phyloP scores from a whole-genome alignment of 129 eudicot species.

The Flaveria robusta region DNA sequence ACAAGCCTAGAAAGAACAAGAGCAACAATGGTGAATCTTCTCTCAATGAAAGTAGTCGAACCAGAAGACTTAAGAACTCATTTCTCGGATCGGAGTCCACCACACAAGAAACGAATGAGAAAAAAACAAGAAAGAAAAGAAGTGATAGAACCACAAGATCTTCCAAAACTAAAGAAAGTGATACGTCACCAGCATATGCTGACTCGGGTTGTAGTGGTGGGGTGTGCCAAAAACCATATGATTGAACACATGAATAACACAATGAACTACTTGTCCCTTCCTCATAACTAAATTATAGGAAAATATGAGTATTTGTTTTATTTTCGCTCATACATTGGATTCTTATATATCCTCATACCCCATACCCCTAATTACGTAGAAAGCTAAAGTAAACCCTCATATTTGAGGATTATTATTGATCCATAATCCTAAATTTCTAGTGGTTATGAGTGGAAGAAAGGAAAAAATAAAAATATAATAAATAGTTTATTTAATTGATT shows the following conservation, averaged over 20 bases:
- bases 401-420: no score
- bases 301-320: no score
- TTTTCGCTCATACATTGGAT: no score
- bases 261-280: neutral
- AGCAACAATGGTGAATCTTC: constrained; percentile 24
- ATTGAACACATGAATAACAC: neutral
- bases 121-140: constrained; percentile 27
- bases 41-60: constrained; percentile 7
- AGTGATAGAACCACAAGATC: constrained; percentile 29
- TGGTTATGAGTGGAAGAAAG: no score
- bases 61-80: constrained; percentile 32
- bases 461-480: no score
- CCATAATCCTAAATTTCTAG: no score
- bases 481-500: no score
- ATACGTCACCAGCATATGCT: neutral
- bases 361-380: no score
- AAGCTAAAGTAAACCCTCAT: no score
- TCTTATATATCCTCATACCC: no score
- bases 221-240: constrained; percentile 23
- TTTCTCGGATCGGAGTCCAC: constrained; percentile 28
- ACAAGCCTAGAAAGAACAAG: constrained; percentile 30
- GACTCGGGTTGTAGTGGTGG: constrained; percentile 33
- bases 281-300: no score
- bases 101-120: constrained; percentile 32
- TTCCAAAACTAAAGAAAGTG: constrained; percentile 29